A percentile compares a stretch with the other conserved stretches of the same genome.
Evolutionary conservation across 78 protist species (phyloP).

Genomic region (Dictyostelium citrinum): DNA sequence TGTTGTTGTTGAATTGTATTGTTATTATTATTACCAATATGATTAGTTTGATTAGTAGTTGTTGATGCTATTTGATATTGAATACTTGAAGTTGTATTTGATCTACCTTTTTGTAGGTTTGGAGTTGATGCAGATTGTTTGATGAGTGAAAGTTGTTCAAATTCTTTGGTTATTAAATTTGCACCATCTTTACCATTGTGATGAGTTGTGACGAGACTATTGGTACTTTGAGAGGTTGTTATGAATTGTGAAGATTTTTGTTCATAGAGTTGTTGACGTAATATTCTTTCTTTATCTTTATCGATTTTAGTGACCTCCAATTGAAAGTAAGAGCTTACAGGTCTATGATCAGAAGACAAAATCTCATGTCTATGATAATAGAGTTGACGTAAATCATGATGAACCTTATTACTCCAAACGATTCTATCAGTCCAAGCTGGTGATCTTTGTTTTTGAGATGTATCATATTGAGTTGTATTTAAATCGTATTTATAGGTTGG

Average conservation of each 20-base stretch:
- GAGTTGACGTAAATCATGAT: constrained; percentile 24
- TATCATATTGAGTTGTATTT: constrained; percentile 81
- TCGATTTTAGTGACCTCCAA: constrained; percentile 66
- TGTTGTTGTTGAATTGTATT: neutral
- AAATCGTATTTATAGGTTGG: constrained; percentile 96
- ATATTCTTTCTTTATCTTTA: constrained; percentile 60
- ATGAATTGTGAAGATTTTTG: constrained; percentile 8
- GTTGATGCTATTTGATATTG: neutral
- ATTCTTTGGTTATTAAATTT: neutral
- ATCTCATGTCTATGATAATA: constrained; percentile 41
- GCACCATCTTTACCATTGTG: constrained; percentile 15
- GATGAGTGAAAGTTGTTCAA: neutral
- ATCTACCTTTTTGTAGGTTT: neutral
- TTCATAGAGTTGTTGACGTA: constrained; percentile 63
- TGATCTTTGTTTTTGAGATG: constrained; percentile 82
- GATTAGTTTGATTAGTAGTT: neutral
- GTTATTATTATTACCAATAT: neutral
- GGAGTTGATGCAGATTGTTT: neutral
- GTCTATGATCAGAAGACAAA: constrained; percentile 88
- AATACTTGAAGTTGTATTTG: neutral
- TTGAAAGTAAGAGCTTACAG: constrained; percentile 76
- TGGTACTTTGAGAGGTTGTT: neutral
- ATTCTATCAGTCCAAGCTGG: constrained; percentile 89
- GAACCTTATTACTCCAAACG: constrained; percentile 66
- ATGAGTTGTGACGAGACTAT: neutral